A percentile compares a stretch with the other conserved stretches of the same genome.
phyloP scores from a whole-genome alignment of 2,329 filamentous ascomycete genomes.

The Albophoma yamanashiensis region DNA sequence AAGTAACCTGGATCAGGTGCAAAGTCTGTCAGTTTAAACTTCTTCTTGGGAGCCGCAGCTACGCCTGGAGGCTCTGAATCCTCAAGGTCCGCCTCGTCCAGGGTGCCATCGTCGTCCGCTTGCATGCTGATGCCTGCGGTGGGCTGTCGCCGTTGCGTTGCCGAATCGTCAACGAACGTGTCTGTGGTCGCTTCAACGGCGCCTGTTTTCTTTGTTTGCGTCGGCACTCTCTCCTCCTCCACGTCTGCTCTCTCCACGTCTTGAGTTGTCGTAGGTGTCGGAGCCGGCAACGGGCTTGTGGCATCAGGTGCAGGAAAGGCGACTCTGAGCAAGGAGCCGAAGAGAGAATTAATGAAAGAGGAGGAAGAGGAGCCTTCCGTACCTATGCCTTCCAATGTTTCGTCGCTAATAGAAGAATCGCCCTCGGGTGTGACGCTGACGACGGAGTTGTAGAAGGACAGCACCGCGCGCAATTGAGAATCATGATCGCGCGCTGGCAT shows the following conservation, averaged over 20 bases:
- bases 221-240: not conserved
- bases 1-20: conserved; percentile 94
- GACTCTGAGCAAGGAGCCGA: conserved; percentile 65
- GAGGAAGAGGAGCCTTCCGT: conserved; percentile 46
- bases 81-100: conserved; percentile 15
- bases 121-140: conserved; percentile 11
- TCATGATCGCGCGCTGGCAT: conserved; percentile 55
- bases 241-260: not conserved
- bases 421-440: conserved; percentile 87
- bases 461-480: conserved; percentile 66
- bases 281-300: conserved; percentile 8
- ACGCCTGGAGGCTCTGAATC: conserved; percentile 21
- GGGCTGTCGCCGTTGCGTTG: conserved; percentile 12
- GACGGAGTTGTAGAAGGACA: conserved; percentile 86
- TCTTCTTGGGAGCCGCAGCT: conserved; percentile 24
- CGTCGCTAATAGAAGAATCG: conserved; percentile 85
- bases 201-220: conserved; percentile 6
- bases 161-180: conserved; percentile 11
- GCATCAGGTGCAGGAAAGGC: conserved; percentile 36
- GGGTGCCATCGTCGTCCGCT: conserved; percentile 24
- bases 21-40: conserved; percentile 52
- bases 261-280: conserved; percentile 10
- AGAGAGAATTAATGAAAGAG: conserved; percentile 59
- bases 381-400: conserved; percentile 90
- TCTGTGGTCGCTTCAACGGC: conserved; percentile 7